Evolutionary conservation across 768 basidiomycete genomes (phyloP).

Genomic region (Dictyophora rubrovolvata): DNA sequence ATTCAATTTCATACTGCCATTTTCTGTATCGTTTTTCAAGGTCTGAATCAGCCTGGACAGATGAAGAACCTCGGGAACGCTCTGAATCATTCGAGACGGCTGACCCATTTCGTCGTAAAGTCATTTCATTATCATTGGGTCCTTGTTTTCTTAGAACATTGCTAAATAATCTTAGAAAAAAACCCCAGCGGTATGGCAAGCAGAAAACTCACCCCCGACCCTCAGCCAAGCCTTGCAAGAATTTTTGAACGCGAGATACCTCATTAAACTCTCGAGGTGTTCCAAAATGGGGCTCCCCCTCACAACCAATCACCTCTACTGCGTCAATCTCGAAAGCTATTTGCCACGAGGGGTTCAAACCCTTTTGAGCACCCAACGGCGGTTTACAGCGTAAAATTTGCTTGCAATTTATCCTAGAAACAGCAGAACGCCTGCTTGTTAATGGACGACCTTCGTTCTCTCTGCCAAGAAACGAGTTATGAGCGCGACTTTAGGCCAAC

Average conservation of each 20-base stretch:
- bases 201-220: conserved; percentile 48
- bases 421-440: neutral
- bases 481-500: neutral
- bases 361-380: conserved; percentile 21
- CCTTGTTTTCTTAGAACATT: too few relatives aligned
- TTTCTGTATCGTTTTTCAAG: neutral
- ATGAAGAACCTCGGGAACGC: neutral
- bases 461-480: neutral
- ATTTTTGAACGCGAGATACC: conserved; percentile 37
- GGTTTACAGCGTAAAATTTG: conserved; percentile 22
- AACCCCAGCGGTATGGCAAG: too few relatives aligned
- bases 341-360: conserved; percentile 29
- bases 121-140: too few relatives aligned
- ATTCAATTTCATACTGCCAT: neutral
- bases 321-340: conserved; percentile 46
- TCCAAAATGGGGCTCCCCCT: conserved; percentile 39
- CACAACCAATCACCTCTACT: conserved; percentile 33
- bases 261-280: conserved; percentile 37
- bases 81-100: too few relatives aligned
- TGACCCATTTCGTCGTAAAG: too few relatives aligned
- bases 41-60: neutral
- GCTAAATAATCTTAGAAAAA: too few relatives aligned
- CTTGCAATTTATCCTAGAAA: neutral
- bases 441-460: conserved; percentile 3
- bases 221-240: conserved; percentile 41